Evolutionary conservation across 345 rosid genomes (phyloP).

Genomic region (Pistacia atlantica): DNA sequence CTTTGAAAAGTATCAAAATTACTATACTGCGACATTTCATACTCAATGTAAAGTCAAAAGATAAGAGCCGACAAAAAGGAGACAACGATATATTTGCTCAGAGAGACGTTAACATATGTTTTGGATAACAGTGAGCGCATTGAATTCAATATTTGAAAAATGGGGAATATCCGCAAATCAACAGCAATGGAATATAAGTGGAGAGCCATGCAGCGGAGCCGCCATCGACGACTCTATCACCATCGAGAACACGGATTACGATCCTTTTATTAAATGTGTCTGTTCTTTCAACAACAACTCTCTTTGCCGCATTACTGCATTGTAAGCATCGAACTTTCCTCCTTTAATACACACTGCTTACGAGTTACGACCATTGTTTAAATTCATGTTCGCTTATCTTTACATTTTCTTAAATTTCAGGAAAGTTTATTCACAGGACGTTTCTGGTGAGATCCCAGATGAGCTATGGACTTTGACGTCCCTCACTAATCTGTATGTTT

Average conservation of each 20-base stretch:
- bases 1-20: too few species aligned
- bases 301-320: conserved; percentile 43
- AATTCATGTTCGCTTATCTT: background rate
- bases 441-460: conserved; percentile 45
- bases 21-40: too few species aligned
- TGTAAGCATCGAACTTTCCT: conserved; percentile 26
- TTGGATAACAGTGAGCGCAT: conserved; percentile 28
- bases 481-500: conserved; percentile 46
- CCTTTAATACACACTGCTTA: too few species aligned
- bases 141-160: conserved; percentile 46
- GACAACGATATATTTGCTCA: too few species aligned
- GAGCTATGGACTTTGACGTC: conserved; percentile 52
- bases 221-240: conserved; percentile 30
- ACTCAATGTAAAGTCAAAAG: too few species aligned
- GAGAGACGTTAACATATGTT: too few species aligned
- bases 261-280: conserved; percentile 53
- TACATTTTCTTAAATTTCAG: conserved; percentile 24
- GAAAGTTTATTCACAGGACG: conserved; percentile 37
- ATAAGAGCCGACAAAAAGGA: too few species aligned
- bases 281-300: conserved; percentile 37
- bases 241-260: conserved; percentile 3
- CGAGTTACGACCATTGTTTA: background rate
- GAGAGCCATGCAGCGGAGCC: conserved; percentile 49
- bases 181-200: conserved; percentile 46
- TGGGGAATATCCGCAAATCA: conserved; percentile 37